Evolutionary conservation across 768 basidiomycete species (phyloP).

Genomic region (Dendrothele bispora): DNA sequence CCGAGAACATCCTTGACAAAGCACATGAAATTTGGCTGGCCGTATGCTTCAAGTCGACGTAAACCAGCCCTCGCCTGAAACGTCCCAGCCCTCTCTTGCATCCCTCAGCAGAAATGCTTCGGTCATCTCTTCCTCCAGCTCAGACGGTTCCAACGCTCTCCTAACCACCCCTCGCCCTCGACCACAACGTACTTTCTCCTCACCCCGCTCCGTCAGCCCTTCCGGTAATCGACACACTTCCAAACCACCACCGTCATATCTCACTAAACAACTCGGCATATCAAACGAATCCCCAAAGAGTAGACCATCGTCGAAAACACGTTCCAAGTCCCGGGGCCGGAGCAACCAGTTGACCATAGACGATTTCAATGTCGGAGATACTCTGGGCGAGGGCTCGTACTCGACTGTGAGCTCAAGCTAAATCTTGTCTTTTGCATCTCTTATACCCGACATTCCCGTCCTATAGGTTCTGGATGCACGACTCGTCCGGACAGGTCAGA

Average conservation of each 20-base stretch:
- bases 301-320: slow-evolving; percentile 22
- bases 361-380: slow-evolving; percentile 73
- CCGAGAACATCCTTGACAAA: too few relatives aligned
- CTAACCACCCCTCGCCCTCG: slow-evolving; percentile 45
- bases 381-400: slow-evolving; percentile 82
- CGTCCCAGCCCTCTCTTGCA: slow-evolving; percentile 35
- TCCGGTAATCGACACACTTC: slow-evolving; percentile 35
- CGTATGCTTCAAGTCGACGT: too few relatives aligned
- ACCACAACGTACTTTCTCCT: slow-evolving; percentile 64
- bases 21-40: too few relatives aligned
- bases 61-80: slow-evolving; percentile 12
- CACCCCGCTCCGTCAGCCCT: slow-evolving; percentile 59
- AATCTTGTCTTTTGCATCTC: neutral
- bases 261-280: slow-evolving; percentile 56
- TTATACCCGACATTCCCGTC: neutral
- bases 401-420: slow-evolving; percentile 61
- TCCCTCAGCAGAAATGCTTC: slow-evolving; percentile 76
- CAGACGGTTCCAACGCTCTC: slow-evolving; percentile 36
- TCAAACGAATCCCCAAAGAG: slow-evolving; percentile 26
- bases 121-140: slow-evolving; percentile 67
- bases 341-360: slow-evolving; percentile 50
- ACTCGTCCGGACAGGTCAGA: slow-evolving; percentile 53
- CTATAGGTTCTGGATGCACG: slow-evolving; percentile 58
- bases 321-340: slow-evolving; percentile 39
- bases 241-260: slow-evolving; percentile 52